Conservation (phyloP, 345 rosid species). For the Schrenkiella parvula region DNA sequence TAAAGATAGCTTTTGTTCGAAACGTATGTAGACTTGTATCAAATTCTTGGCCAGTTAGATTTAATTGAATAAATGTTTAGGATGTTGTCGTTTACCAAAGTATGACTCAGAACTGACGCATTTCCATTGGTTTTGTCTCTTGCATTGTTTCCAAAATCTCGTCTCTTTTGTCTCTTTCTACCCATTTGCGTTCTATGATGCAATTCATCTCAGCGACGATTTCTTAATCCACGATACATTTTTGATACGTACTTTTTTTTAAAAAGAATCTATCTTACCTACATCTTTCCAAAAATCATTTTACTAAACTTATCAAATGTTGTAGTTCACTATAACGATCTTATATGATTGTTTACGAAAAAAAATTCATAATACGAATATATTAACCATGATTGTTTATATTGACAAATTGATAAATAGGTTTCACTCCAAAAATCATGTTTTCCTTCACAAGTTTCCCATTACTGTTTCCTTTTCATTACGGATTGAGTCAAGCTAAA, state of each 20-base stretch:
- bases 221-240: neutral
- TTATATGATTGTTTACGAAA: neutral
- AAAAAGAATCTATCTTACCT: neutral
- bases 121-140: neutral
- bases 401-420: neutral
- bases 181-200: constrained; percentile 8
- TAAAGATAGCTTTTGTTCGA: neutral
- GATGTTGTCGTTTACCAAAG: constrained; percentile 20
- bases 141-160: neutral
- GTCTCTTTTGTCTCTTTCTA: constrained; percentile 9
- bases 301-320: neutral
- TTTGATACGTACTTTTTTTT: neutral
- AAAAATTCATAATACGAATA: neutral
- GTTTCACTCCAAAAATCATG: neutral
- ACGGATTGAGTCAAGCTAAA: neutral
- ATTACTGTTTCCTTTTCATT: neutral
- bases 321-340: neutral
- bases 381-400: neutral
- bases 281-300: neutral
- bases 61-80: neutral
- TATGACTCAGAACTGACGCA: constrained; percentile 27
- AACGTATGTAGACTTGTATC: neutral
- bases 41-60: neutral
- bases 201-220: neutral
- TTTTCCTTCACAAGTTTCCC: neutral